These are phyloP conservation scores for Leucosporidium creatinivorum DNA, from an alignment of 768 basidiomycete species.

Conservation along the genomic window DNA sequence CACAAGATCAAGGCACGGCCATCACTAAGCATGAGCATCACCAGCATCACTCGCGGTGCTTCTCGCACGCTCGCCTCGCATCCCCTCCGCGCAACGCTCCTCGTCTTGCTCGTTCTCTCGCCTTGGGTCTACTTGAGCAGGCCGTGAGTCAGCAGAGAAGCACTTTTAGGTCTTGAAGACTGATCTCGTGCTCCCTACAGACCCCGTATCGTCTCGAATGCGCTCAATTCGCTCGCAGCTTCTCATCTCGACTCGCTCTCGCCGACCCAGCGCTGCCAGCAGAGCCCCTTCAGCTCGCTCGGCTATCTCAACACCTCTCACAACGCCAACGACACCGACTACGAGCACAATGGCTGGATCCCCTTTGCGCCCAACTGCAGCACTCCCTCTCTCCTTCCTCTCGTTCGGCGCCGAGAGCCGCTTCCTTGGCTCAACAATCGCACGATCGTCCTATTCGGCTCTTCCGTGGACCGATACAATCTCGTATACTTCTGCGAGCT, in stretches of 20 bases:
- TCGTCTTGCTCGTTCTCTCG: too few relatives aligned
- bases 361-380: not conserved
- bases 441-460: constrained; percentile 18
- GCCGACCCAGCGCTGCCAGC: not conserved
- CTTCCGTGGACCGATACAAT: constrained; percentile 23
- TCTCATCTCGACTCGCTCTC: not conserved
- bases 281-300: not conserved
- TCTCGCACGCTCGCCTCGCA: too few relatives aligned
- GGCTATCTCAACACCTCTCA: not conserved
- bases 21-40: too few relatives aligned
- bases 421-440: constrained; percentile 4
- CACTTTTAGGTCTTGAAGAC: too few relatives aligned
- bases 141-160: too few relatives aligned
- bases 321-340: not conserved
- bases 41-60: too few relatives aligned
- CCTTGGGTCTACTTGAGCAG: too few relatives aligned
- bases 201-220: too few relatives aligned
- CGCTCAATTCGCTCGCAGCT: too few relatives aligned
- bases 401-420: not conserved
- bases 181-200: too few relatives aligned
- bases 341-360: not conserved
- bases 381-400: not conserved
- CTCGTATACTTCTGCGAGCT: constrained; percentile 14
- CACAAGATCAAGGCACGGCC: too few relatives aligned
- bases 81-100: too few relatives aligned